These are phyloP conservation scores for Xylariaceae sp. DNA, from an alignment of 2,329 filamentous ascomycete genomes.

Conservation along the genomic window DNA sequence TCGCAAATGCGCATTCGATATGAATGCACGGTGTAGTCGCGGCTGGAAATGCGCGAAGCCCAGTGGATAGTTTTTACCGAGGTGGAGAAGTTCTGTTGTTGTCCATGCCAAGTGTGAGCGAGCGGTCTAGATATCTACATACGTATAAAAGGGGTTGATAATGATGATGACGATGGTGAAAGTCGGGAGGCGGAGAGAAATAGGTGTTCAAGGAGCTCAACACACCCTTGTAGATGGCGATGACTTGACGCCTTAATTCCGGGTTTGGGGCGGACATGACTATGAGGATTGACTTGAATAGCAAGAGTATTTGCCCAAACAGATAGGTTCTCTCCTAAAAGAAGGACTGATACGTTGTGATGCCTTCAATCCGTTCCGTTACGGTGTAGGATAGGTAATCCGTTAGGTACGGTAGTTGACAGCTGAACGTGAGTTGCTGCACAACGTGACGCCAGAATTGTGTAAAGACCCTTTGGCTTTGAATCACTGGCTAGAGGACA, in stretches of 20 bases:
- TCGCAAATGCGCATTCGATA: slow-evolving; percentile 62
- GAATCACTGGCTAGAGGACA: too few relatives aligned
- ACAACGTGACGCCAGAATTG: slow-evolving; percentile 5
- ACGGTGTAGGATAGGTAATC: not conserved
- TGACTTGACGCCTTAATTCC: slow-evolving; percentile 69
- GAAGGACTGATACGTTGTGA: not conserved
- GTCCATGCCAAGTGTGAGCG: not conserved
- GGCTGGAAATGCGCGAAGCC: slow-evolving; percentile 77
- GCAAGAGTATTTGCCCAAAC: too few relatives aligned
- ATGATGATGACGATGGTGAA: too few relatives aligned
- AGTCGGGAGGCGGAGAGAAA: not conserved
- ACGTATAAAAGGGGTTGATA: not conserved
- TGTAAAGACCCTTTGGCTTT: not conserved
- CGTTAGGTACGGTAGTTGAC: not conserved
- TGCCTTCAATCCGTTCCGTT: not conserved
- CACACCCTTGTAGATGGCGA: slow-evolving; percentile 81
- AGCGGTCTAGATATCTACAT: not conserved
- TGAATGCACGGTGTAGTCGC: slow-evolving; percentile 80
- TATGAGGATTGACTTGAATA: not conserved
- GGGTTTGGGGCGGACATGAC: slow-evolving; percentile 40
- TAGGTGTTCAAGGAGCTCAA: not conserved
- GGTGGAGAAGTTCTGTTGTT: slow-evolving; percentile 67
- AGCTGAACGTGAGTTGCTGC: not conserved
- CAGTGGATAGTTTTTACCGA: slow-evolving; percentile 81
- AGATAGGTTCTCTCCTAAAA: too few relatives aligned